Conservation (phyloP, 176 grass and related monocot genomes). For the Avena insularis region DNA sequence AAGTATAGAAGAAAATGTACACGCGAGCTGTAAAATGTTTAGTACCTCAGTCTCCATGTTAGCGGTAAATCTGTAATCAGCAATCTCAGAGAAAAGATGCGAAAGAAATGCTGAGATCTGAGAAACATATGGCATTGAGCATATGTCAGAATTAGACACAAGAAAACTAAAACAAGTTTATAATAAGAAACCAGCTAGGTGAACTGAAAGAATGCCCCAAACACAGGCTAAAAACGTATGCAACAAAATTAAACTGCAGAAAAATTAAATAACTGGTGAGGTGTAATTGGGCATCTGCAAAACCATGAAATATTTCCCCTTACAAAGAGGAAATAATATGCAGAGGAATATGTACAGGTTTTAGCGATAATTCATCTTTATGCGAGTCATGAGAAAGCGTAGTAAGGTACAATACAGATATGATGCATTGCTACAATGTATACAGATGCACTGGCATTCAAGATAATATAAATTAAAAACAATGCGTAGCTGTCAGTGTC, state of each 20-base stretch:
- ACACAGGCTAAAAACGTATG: background rate
- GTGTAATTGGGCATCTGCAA: conserved; percentile 20
- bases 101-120: conserved; percentile 89
- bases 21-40: conserved; percentile 12
- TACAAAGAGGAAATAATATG: background rate
- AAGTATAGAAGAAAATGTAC: conserved; percentile 33
- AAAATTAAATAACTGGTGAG: background rate
- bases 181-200: conserved; percentile 21
- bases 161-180: background rate
- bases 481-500: conserved; percentile 14
- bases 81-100: conserved; percentile 84
- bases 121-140: conserved; percentile 31
- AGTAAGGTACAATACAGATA: conserved; percentile 31
- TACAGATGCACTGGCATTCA: background rate
- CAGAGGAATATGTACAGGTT: background rate
- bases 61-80: conserved; percentile 89
- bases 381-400: conserved; percentile 1
- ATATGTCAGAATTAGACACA: conserved; percentile 29
- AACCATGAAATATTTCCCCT: conserved; percentile 22
- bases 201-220: conserved; percentile 31
- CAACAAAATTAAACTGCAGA: conserved; percentile 6
- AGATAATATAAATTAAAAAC: conserved; percentile 23
- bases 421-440: background rate
- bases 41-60: conserved; percentile 92
- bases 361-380: background rate